Conservation (phyloP, 345 rosid genomes). For the Eucalyptus rudis region DNA sequence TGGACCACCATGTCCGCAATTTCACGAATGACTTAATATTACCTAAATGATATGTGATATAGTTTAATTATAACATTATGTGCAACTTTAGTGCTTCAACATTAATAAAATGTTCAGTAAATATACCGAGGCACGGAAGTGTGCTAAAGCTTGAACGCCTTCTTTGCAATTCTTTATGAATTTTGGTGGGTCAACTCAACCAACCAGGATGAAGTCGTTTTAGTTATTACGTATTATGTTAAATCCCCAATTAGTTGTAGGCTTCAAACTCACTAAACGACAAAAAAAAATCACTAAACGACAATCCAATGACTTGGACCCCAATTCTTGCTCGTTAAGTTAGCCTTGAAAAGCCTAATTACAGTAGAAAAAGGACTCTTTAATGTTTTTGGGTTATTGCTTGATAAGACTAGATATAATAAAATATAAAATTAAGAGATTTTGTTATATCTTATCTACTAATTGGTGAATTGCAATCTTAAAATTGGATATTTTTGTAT, state of each 20-base stretch:
- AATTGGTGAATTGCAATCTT: rapidly evolving
- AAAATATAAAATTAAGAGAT: too few relatives aligned
- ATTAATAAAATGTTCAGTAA: background rate
- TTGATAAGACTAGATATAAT: background rate
- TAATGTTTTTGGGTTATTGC: background rate
- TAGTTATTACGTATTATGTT: background rate
- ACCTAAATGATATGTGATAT: background rate
- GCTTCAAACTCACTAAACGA: background rate
- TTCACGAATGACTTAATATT: background rate
- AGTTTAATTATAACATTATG: background rate
- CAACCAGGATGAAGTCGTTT: background rate
- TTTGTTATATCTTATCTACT: background rate
- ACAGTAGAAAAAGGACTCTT: background rate
- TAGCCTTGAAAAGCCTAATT: background rate
- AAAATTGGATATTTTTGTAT: too few relatives aligned
- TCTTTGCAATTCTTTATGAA: background rate
- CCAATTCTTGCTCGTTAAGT: background rate
- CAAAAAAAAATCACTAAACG: background rate
- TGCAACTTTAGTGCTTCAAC: background rate
- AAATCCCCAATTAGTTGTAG: background rate
- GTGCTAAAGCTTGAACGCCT: background rate
- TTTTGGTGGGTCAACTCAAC: background rate
- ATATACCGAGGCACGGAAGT: background rate
- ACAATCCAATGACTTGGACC: background rate
- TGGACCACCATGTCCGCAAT: background rate